Evolutionary conservation across 495 filamentous ascomycete species (phyloP), one percentile per base, ranked within the genome.

Genomic region (Cryomyces antarcticus): DNA sequence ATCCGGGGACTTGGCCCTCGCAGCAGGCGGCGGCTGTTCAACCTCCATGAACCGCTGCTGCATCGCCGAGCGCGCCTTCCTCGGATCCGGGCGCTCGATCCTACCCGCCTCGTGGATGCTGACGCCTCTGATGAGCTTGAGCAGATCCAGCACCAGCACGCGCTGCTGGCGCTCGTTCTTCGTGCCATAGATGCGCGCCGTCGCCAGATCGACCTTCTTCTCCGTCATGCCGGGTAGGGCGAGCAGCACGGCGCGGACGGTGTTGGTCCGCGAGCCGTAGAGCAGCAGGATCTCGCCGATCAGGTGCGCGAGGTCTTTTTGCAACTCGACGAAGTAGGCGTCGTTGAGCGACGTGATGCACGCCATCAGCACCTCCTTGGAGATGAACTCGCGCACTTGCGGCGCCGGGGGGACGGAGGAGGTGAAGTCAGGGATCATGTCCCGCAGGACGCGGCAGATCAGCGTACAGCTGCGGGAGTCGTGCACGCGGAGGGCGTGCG

Each of bases 291-390:
- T 89, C 5, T 75, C 70, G 2, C 86, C 86, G 49, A 99, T 93
- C 4, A 94, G 69, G 31, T 76, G 68, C 10, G 84, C 89, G 7
- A 96, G 71, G 31, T 96, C 89, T 57, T 85, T 92, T 52, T 99
- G 89, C 53, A 87, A 73, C 45, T 99, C 89, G 35, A 94, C 87
- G 51, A 96, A 96, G 55, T 96, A 95, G 0, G 84, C 73, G 43
- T 96, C 89, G 58, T 96, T 78, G 30, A 99, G 70, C 10, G 82
- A 88, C 17, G 83, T 79, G 58, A 93, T 82, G 47, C 77, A 81
- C 0, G 80, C 75, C 62, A 78, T 80, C 24, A 92, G 67, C 4
- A 88, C 82, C 46, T 93, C 82, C 28, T 71, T 78, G 45, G 69
- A 80, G 51, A 96, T 86, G 51, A 89, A 99, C 53, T 95, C 86